Conservation (phyloP, 2,329 filamentous ascomycete species). For the Talaromyces amestolkiae region DNA sequence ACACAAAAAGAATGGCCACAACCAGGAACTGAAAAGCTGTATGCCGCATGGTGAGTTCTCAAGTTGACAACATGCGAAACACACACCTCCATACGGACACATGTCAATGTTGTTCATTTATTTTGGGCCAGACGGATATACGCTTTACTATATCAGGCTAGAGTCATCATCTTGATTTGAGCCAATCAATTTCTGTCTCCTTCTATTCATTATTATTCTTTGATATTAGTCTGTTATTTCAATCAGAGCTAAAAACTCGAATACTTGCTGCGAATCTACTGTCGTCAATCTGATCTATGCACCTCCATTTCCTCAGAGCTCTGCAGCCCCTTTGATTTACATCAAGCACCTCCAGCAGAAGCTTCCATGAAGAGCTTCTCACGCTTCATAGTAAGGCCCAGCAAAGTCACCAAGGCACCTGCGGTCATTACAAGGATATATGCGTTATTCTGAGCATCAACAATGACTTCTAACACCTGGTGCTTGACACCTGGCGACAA, state of each 20-base stretch:
- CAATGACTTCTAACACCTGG: slow-evolving; percentile 21
- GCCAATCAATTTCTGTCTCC: background rate
- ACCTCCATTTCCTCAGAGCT: background rate
- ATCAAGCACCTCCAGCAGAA: background rate
- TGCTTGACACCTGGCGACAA: background rate
- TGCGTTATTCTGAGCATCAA: slow-evolving; percentile 22
- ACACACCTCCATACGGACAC: background rate
- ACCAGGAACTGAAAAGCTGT: slow-evolving; percentile 62
- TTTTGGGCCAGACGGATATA: background rate
- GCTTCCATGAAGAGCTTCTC: slow-evolving; percentile 6
- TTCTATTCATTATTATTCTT: background rate
- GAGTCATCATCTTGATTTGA: background rate
- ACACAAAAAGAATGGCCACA: slow-evolving; percentile 65
- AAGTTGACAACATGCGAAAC: background rate
- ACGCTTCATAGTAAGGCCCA: slow-evolving; percentile 22
- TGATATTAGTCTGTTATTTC: background rate
- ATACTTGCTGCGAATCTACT: background rate
- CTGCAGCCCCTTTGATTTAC: background rate
- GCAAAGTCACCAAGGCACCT: slow-evolving; percentile 23
- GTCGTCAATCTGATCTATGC: background rate
- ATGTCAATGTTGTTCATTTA: background rate
- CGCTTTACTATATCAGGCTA: slow-evolving; percentile 3
- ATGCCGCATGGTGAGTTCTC: slow-evolving; percentile 63
- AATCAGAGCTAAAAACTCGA: background rate
- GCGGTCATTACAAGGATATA: slow-evolving; percentile 25